Evolutionary conservation across 2,329 filamentous ascomycete genomes (phyloP).

Genomic region (Cercospora zeae-maydis): DNA sequence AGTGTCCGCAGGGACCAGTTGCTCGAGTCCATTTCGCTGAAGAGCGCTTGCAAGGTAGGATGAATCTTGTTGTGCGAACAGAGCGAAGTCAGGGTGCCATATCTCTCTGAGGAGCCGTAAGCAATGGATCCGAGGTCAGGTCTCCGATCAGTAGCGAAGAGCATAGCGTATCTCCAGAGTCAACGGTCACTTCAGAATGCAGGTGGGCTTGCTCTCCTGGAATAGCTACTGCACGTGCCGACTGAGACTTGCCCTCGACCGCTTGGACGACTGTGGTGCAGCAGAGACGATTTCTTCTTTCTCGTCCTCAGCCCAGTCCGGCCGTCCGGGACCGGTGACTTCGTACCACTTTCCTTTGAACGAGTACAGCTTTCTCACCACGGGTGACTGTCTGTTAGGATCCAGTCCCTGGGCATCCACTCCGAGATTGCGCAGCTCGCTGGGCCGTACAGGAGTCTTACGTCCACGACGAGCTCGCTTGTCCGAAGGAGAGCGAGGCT

Average conservation of each 20-base stretch:
- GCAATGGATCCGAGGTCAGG: no score
- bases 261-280: not conserved
- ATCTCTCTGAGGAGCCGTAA: not conserved
- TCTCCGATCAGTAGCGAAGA: not conserved
- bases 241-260: not conserved
- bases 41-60: not conserved
- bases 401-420: conserved; percentile 14
- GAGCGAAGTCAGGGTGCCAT: not conserved
- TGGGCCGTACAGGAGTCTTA: not conserved
- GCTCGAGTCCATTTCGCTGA: not conserved
- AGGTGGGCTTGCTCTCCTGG: not conserved
- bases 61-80: not conserved
- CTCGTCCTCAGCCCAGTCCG: conserved; percentile 22
- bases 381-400: conserved; percentile 11
- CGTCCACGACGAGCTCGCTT: conserved; percentile 1
- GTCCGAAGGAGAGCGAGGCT: not conserved
- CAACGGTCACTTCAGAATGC: not conserved
- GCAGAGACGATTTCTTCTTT: conserved; percentile 1
- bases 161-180: not conserved
- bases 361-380: conserved; percentile 15
- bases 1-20: not conserved
- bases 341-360: conserved; percentile 22
- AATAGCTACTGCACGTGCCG: not conserved
- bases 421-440: conserved; percentile 7
- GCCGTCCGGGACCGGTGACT: conserved; percentile 10